These are phyloP conservation scores for Perkinsus chesapeaki DNA, from an alignment of 169 alveolate species.

Conservation along the genomic window DNA sequence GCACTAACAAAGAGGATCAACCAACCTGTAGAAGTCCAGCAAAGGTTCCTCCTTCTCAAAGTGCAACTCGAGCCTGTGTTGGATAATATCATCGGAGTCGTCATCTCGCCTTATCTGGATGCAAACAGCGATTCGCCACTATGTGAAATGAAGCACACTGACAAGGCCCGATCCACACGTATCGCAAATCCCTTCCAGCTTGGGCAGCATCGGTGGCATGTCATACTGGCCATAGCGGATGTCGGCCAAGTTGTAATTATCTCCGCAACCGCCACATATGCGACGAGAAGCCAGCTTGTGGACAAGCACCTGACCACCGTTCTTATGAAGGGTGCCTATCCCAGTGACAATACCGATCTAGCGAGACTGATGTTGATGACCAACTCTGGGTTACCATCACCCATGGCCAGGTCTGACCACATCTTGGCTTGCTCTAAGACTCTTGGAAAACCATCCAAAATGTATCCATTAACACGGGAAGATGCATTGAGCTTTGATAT, in stretches of 20 bases:
- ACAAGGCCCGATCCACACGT: not conserved
- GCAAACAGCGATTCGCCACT: too few relatives aligned
- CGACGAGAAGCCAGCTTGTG: not conserved
- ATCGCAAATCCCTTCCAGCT: constrained; percentile 3
- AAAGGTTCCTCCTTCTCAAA: constrained; percentile 14
- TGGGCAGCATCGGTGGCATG: constrained; percentile 33
- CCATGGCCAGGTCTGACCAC: not conserved
- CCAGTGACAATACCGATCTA: not conserved
- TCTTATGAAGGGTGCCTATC: not conserved
- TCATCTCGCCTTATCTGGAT: constrained; percentile 14
- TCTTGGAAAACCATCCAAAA: constrained; percentile 50
- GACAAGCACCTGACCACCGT: not conserved
- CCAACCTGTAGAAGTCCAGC: constrained; percentile 5
- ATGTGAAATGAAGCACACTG: too few relatives aligned
- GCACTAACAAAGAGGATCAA: not conserved
- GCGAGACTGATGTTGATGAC: not conserved
- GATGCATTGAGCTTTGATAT: not conserved
- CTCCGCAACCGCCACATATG: constrained; percentile 27
- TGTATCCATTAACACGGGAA: constrained; percentile 16
- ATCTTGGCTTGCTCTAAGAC: constrained; percentile 32
- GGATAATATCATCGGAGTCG: constrained; percentile 16
- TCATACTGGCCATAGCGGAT: constrained; percentile 22
- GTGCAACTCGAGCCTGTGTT: constrained; percentile 12
- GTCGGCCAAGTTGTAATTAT: constrained; percentile 32
- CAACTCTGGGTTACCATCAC: not conserved